Evolutionary conservation across 2,329 filamentous ascomycete genomes (phyloP).

Genomic region (Simplicillium aogashimaense): DNA sequence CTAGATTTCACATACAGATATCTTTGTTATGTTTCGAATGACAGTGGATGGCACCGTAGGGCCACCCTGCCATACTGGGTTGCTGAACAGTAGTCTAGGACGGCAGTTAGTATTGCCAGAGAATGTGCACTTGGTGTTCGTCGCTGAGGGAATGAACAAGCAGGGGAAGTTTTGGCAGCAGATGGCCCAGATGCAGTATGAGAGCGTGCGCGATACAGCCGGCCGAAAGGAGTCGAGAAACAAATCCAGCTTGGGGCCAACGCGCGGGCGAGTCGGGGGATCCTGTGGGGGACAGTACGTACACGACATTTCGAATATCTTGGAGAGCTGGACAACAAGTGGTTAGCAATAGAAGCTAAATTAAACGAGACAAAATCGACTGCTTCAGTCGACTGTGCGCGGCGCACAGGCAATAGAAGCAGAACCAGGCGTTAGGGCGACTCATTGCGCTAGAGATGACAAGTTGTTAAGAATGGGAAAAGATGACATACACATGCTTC

Average conservation of each 20-base stretch:
- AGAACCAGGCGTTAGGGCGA: neutral
- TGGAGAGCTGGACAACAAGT: constrained; percentile 31
- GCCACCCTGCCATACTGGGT: constrained; percentile 42
- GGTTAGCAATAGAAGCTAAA: constrained; percentile 13
- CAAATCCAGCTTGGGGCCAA: neutral
- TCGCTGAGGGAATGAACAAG: too few relatives aligned
- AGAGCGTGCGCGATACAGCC: too few relatives aligned
- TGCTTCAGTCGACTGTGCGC: too few relatives aligned
- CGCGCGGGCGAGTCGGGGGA: constrained; percentile 6
- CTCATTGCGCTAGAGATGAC: constrained; percentile 1
- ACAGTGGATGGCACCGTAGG: constrained; percentile 41
- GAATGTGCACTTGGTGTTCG: too few relatives aligned
- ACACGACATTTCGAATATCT: constrained; percentile 41
- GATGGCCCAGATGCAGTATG: too few relatives aligned
- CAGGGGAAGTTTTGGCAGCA: too few relatives aligned
- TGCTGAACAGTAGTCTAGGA: constrained; percentile 48
- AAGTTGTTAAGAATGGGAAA: neutral
- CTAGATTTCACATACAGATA: constrained; percentile 34
- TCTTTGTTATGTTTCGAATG: constrained; percentile 45
- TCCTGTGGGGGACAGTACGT: constrained; percentile 16
- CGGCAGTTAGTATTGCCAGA: too few relatives aligned
- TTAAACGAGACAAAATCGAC: neutral
- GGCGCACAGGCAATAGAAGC: too few relatives aligned
- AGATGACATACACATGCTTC: constrained; percentile 4
- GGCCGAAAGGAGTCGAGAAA: constrained; percentile 5